Evolutionary conservation across 2,329 filamentous ascomycete genomes (phyloP), one percentile per base, ranked within the genome.

Genomic region (Eurotiales sp.): DNA sequence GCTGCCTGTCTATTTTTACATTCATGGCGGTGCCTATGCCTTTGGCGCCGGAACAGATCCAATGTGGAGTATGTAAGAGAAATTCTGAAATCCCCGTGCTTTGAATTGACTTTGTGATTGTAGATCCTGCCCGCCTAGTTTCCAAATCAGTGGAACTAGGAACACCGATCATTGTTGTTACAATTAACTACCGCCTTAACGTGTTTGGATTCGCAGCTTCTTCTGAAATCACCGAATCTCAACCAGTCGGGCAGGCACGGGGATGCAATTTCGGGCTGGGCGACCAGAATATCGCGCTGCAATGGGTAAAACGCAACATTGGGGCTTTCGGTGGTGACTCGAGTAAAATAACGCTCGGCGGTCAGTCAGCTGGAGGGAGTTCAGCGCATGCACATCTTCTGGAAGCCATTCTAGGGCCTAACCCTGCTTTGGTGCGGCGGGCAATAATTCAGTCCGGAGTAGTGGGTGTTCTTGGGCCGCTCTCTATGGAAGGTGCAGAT

Each of bases 171-270:
- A 71, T 95, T 42, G 88, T 85, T 49, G 87, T 92, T 0, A 80
- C 84, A 0, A 82, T 91, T 62, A 91, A 90, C 70, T 91, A 93
- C 69, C 84, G 87, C 2, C 73, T 88, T 0, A 85, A 80, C 8
- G 86, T 82, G 0, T 90, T 90, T 55, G 88, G 87, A 0, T 90
- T 90, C 70, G 63, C 90, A 64, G 78, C 82, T 0, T 86, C 86
- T 4, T 78, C 78, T 46, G 85, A 90, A 64, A 76, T 89, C 36
- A 72, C 85, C 4, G 19, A 17, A 5, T 27, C 19, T 32, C 42
- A 45, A 3, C 73, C 75, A 4, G 85, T 88, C 55, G 85, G 85
- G 1, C 78, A 83, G 2, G 69, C 84, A 2, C 17, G 27, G 22
- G 42, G 42, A 30, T 57, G 57, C 5, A 92, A 91, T 62, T 66